These are phyloP conservation scores for Sanguinoderma infundibulare DNA, from an alignment of 1,284 basidiomycete genomes.

Conservation along the genomic window DNA sequence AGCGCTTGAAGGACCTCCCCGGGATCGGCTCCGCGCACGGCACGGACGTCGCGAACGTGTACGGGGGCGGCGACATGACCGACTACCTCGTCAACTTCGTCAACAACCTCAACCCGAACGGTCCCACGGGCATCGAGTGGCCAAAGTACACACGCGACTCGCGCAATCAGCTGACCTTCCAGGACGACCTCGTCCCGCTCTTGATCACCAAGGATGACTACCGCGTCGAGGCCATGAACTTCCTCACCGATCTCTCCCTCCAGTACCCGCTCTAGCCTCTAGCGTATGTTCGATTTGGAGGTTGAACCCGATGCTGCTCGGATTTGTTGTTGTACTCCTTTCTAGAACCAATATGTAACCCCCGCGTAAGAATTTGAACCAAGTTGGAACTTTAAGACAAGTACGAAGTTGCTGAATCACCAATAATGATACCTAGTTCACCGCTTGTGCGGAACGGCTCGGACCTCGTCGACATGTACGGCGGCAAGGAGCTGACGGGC, in stretches of 20 bases:
- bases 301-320: too few relatives aligned
- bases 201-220: slow-evolving; percentile 45
- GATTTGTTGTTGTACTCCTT: too few relatives aligned
- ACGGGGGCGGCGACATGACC: slow-evolving; percentile 17
- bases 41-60: slow-evolving; percentile 20
- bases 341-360: too few relatives aligned
- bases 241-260: slow-evolving; percentile 11
- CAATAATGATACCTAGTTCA: not conserved
- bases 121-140: slow-evolving; percentile 44
- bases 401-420: too few relatives aligned
- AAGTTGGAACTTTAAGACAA: too few relatives aligned
- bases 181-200: slow-evolving; percentile 43
- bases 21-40: slow-evolving; percentile 8
- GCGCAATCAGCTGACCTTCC: slow-evolving; percentile 48
- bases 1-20: slow-evolving; percentile 39
- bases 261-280: slow-evolving; percentile 11
- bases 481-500: slow-evolving; percentile 21
- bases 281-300: too few relatives aligned
- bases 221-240: slow-evolving; percentile 37
- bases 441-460: slow-evolving; percentile 11
- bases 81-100: slow-evolving; percentile 26
- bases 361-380: too few relatives aligned
- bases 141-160: slow-evolving; percentile 46
- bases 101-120: slow-evolving; percentile 37
- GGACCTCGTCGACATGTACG: slow-evolving; percentile 23